Conservation (phyloP, 1,284 basidiomycete genomes). For the Tausonia pullulans region DNA sequence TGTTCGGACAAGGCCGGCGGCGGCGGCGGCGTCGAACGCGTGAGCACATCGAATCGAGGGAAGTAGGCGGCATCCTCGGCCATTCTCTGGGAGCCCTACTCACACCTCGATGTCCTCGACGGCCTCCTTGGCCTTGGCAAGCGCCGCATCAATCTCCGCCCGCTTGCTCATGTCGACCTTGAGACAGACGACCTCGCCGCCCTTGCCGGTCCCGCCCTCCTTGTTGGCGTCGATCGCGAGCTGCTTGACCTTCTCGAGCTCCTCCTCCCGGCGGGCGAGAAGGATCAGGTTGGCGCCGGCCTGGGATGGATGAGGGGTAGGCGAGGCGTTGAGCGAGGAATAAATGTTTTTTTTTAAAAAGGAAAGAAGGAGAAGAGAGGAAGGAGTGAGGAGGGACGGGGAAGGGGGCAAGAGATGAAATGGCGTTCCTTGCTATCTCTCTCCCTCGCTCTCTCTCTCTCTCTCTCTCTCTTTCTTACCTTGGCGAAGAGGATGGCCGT, state of each 20-base stretch:
- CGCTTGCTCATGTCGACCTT: slow-evolving; percentile 25
- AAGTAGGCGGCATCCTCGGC: background rate
- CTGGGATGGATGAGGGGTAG: slow-evolving; percentile 22
- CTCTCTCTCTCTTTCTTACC: slow-evolving; percentile 32
- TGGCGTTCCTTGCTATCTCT: background rate
- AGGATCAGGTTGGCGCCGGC: slow-evolving; percentile 38
- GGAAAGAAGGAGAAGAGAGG: background rate
- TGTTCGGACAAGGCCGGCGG: background rate
- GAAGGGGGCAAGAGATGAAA: background rate
- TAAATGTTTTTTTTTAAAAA: no score
- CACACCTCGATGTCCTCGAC: slow-evolving; percentile 8
- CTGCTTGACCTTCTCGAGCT: slow-evolving; percentile 27
- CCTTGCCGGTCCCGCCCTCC: slow-evolving; percentile 26
- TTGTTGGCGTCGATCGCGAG: slow-evolving; percentile 30
- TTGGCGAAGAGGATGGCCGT: slow-evolving; percentile 75
- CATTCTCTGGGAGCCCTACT: background rate
- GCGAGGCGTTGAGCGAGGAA: slow-evolving; percentile 12
- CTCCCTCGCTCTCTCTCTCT: no score
- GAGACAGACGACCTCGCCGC: slow-evolving; percentile 22
- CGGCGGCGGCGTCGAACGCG: background rate
- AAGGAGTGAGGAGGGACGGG: slow-evolving; percentile 1
- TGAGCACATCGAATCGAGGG: background rate
- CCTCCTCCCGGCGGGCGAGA: slow-evolving; percentile 33
- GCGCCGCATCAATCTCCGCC: slow-evolving; percentile 4
- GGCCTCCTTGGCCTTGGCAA: background rate